Evolutionary conservation across 768 basidiomycete species (phyloP), one percentile per base, ranked within the genome.

Genomic region (Russula sp.): DNA sequence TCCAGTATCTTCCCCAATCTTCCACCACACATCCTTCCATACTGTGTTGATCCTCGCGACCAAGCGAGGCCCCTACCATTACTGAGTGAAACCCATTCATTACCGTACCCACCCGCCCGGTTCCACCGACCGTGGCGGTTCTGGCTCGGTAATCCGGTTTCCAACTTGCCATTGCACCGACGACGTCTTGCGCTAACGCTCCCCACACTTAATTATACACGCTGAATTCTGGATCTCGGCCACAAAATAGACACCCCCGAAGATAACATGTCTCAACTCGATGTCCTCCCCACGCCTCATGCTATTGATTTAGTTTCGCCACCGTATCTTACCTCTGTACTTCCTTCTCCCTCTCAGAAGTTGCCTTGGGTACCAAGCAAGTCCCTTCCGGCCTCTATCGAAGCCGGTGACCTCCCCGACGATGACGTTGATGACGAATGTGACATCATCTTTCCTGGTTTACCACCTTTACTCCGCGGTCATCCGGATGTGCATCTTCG

Each of bases 401-500:
- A 63, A 35, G 39, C 7, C 13, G 62, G 36, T n/a, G 25, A 29
- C 14, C 20, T 41, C 22, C 36, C 16, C 41, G 25, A 48, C 35
- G 34, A 56, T 55, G 51, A 47, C 29, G 49, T 36, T n/a, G 16
- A 59, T 48, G 58, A 59, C 34, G 45, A 52, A 11, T 10, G 76
- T 54, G 82, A 83, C 39, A 69, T 70, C 46, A 76, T 82, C 29
- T 85, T 88, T 69, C 78, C 84, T 2, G 78, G 75, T 8, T 77
- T 93, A 9, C 89, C 90, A 8, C 82, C 85, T 18, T 79, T 93
- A 36, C 73, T 77, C 67, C 77, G 76, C 60, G 90, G 89, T 20
- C 87, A 87, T 67, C 82, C 87, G 34, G 84, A 87, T 53, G 70
- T 88, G 36, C 90, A 90, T 70, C 79, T 93, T 56, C 78, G 89